Base-by-base conservation (phyloP, 2,329 filamentous ascomycete species). In the Parastagonospora avenae region DNA sequence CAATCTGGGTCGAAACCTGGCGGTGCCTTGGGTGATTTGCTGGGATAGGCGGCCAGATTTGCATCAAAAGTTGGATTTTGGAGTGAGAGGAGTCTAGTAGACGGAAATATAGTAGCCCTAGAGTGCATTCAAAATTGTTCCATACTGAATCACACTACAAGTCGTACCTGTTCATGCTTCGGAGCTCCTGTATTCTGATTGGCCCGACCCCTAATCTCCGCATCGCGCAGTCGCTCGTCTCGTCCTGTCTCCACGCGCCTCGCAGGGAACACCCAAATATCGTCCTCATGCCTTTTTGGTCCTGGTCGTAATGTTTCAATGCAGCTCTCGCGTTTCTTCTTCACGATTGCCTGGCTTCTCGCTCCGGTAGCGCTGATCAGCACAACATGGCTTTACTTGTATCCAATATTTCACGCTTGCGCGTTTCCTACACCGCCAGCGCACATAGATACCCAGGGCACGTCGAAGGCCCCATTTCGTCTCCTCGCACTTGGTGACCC, bases 401-500 rank as follows among this genome's bases (percentile, higher is more conserved):
- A 96, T 71, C 92, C 94, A 8, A 68, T 90, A 62, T 88, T 96
- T 67, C 82, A 70, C 60, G 83, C 84, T 66, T 97, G 92, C 79
- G 86, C 83, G 32, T 97, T 97, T 74, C 91, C 92, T 5, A 27
- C 48, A 24, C 63, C 61, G 9, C 54, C 59, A 12, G n/a, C 53
- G 8, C 42, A 50, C 28, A 27, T 46, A 14, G 44, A 50, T 16
- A 16, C 44, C n/a, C 19, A 24, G 19, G 19, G 19, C 19, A 24
- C 19, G 48, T 67, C 53, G 90, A 24, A 24, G 19, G 19, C 91
- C 3, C 91, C 92, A 0, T 96, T 97, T 67, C 85, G 93, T 50
- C 84, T 97, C 2, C 86, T 97, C 11, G 86, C 92, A 1, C 84
- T 97, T 16, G 93, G 90, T 54, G 93, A 97, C 72, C 93, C 93